phyloP scores from a whole-genome alignment of 2,329 filamentous ascomycete genomes.

The Chaetomiaceae sp. region DNA sequence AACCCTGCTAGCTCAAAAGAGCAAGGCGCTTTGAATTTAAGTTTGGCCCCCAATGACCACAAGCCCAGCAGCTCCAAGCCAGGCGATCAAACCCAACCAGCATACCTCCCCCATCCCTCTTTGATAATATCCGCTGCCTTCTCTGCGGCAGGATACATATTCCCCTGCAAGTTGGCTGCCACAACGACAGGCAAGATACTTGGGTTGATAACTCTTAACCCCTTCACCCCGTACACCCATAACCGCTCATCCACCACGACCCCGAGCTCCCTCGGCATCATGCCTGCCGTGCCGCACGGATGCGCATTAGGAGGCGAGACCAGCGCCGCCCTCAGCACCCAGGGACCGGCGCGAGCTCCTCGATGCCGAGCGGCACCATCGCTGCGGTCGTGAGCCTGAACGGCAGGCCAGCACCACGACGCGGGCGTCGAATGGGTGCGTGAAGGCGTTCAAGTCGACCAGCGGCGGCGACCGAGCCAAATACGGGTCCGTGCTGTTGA shows the following conservation, averaged over 20 bases:
- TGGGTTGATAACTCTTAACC: slow-evolving; percentile 23
- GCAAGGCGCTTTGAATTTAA: too few species aligned
- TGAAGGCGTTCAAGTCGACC: slow-evolving; percentile 36
- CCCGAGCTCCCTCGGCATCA: slow-evolving; percentile 19
- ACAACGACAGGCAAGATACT: slow-evolving; percentile 25
- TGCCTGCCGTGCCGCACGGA: slow-evolving; percentile 30
- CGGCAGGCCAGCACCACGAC: slow-evolving; percentile 33
- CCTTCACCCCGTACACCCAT: slow-evolving; percentile 21
- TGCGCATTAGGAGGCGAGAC: slow-evolving; percentile 27
- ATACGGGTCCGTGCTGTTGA: slow-evolving; percentile 34
- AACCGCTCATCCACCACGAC: slow-evolving; percentile 19
- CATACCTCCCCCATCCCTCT: not conserved
- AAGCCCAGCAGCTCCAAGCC: too few species aligned
- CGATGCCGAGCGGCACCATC: not conserved
- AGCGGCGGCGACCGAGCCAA: slow-evolving; percentile 28
- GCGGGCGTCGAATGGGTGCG: slow-evolving; percentile 38
- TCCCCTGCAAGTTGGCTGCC: slow-evolving; percentile 21
- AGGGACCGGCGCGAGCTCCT: not conserved
- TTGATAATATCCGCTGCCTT: slow-evolving; percentile 14
- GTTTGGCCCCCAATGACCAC: too few species aligned
- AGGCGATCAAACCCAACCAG: too few species aligned
- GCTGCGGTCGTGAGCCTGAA: not conserved
- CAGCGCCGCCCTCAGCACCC: slow-evolving; percentile 15
- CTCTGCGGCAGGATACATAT: slow-evolving; percentile 25
- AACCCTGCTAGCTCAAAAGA: too few species aligned